Conservation (phyloP, 306 rosid genomes). For the Rosa chinensis region DNA sequence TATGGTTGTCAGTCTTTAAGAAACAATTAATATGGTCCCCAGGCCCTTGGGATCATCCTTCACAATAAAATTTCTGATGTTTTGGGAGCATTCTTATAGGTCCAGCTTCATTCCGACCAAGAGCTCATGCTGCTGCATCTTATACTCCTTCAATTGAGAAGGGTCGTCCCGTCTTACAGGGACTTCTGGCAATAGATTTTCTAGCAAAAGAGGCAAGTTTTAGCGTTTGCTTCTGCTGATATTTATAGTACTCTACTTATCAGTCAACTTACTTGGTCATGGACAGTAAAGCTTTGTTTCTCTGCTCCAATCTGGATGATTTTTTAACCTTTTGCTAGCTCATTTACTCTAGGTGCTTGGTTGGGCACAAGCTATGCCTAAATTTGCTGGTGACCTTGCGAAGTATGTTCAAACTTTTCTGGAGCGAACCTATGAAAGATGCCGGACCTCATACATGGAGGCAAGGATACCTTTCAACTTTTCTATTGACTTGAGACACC, state of each 20-base stretch:
- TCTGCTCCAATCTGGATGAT: conserved; percentile 3
- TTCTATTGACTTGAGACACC: not conserved
- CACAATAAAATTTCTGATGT: conserved; percentile 20
- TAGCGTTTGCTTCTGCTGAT: conserved; percentile 16
- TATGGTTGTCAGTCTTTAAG: not conserved
- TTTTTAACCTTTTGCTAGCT: not conserved
- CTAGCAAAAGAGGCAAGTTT: conserved; percentile 86
- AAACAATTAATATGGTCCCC: not conserved
- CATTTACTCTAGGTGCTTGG: conserved; percentile 78
- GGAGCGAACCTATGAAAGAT: conserved; percentile 96
- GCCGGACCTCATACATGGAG: conserved; percentile 98
- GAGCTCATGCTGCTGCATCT: conserved; percentile 77
- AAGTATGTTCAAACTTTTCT: conserved; percentile 95
- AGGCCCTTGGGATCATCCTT: conserved; percentile 4
- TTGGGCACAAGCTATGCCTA: conserved; percentile 99
- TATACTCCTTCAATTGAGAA: conserved; percentile 82
- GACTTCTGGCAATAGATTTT: conserved; percentile 90
- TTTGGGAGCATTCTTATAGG: conserved; percentile 54
- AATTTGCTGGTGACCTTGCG: conserved; percentile 87
- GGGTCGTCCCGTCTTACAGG: conserved; percentile 97
- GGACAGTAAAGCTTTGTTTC: conserved; percentile 1
- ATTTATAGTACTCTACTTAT: not conserved
- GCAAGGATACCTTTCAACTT: conserved; percentile 36
- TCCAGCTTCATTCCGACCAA: conserved; percentile 99
- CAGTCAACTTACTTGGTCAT: not conserved